phyloP scores from a whole-genome alignment of 1,139 yeast species.

The Candida neerlandica region DNA sequence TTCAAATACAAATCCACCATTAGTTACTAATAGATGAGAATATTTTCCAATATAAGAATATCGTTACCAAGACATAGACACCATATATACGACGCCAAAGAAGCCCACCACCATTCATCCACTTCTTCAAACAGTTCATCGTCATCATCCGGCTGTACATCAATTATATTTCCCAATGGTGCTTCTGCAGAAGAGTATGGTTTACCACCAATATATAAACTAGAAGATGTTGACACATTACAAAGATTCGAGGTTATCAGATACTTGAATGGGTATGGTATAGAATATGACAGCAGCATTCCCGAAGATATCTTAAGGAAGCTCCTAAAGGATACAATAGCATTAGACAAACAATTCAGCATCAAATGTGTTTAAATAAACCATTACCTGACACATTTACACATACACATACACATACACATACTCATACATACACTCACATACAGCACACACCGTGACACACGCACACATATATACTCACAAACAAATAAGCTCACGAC shows the following conservation, averaged over 20 bases:
- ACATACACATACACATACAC: background rate
- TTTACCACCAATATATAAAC: slow-evolving; percentile 13
- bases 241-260: slow-evolving; percentile 16
- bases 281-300: slow-evolving; percentile 8
- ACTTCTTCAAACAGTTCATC: background rate
- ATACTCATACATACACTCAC: background rate
- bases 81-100: background rate
- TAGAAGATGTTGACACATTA: slow-evolving; percentile 13
- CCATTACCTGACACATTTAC: background rate
- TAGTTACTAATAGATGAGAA: slow-evolving; percentile 1
- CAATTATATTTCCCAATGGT: slow-evolving; percentile 16
- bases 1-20: background rate
- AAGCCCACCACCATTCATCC: background rate
- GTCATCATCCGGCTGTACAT: slow-evolving; percentile 4
- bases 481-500: too few species aligned
- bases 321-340: slow-evolving; percentile 10
- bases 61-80: background rate
- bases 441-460: too few species aligned
- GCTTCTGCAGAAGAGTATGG: slow-evolving; percentile 16
- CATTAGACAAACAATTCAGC: slow-evolving; percentile 1
- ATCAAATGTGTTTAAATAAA: background rate
- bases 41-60: slow-evolving; percentile 1
- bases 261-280: slow-evolving; percentile 15
- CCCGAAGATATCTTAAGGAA: slow-evolving; percentile 10
- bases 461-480: background rate